These are phyloP conservation scores for Aspergillus sp. DNA, from an alignment of 2,329 filamentous ascomycete species.

Conservation along the genomic window DNA sequence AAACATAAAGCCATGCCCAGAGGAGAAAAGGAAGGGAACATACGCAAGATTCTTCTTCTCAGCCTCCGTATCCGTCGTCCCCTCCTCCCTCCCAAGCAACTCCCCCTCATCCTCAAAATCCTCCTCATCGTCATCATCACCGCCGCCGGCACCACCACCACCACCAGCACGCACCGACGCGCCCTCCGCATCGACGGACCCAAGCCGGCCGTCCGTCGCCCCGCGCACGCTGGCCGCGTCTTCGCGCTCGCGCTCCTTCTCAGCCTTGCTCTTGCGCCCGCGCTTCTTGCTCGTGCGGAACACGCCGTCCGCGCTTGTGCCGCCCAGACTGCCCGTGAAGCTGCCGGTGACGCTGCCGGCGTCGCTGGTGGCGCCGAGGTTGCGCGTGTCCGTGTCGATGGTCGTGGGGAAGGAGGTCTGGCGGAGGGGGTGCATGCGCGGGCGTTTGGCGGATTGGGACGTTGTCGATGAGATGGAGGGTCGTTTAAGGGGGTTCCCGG, in stretches of 20 bases:
- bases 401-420: slow-evolving; percentile 46
- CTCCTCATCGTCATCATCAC: slow-evolving; percentile 51
- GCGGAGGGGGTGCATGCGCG: slow-evolving; percentile 47
- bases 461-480: slow-evolving; percentile 39
- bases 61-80: slow-evolving; percentile 48
- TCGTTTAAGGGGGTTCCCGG: slow-evolving; percentile 40
- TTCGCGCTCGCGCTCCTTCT: slow-evolving; percentile 36
- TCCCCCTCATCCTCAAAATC: slow-evolving; percentile 50
- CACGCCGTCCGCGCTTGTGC: slow-evolving; percentile 34
- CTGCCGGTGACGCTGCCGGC: slow-evolving; percentile 43
- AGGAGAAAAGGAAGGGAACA: slow-evolving; percentile 18
- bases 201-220: slow-evolving; percentile 27
- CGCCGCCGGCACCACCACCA: slow-evolving; percentile 47
- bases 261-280: slow-evolving; percentile 38
- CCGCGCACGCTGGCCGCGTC: slow-evolving; percentile 28
- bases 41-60: slow-evolving; percentile 53
- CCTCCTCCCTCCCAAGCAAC: slow-evolving; percentile 45
- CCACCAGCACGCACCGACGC: slow-evolving; percentile 34
- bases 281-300: slow-evolving; percentile 36
- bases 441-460: slow-evolving; percentile 31
- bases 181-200: slow-evolving; percentile 33
- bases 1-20: slow-evolving; percentile 3
- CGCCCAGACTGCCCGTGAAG: slow-evolving; percentile 42
- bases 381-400: slow-evolving; percentile 30
- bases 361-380: slow-evolving; percentile 35